Evolutionary conservation across 2,329 filamentous ascomycete genomes (phyloP).

Genomic region (Fusarium humuli): DNA sequence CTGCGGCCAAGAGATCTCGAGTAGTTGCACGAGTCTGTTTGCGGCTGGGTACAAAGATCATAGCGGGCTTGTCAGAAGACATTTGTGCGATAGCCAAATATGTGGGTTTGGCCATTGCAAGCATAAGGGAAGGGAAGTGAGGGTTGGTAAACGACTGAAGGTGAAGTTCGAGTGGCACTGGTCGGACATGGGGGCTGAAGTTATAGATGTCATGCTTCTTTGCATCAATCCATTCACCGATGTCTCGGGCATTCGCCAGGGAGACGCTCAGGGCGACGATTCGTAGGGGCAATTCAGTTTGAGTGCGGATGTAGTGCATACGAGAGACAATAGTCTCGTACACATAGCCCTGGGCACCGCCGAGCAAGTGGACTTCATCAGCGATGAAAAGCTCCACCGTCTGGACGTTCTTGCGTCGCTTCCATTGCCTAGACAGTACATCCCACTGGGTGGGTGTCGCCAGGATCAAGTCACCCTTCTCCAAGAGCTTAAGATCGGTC

Average conservation of each 20-base stretch:
- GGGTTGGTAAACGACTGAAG: conserved; percentile 96
- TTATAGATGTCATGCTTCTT: conserved; percentile 99
- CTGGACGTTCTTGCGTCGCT: conserved; percentile 94
- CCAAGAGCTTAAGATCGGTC: conserved; percentile 88
- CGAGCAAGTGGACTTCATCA: conserved; percentile 94
- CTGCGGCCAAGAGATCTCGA: conserved; percentile 87
- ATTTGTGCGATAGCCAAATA: conserved; percentile 90
- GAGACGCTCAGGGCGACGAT: conserved; percentile 93
- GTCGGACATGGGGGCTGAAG: conserved; percentile 92
- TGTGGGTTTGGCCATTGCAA: conserved; percentile 96
- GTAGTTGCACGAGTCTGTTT: conserved; percentile 93
- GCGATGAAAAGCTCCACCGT: conserved; percentile 91
- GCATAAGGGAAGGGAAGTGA: conserved; percentile 97
- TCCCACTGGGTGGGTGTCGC: conserved; percentile 97
- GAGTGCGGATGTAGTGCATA: conserved; percentile 94
- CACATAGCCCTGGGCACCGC: conserved; percentile 84
- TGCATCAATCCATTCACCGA: conserved; percentile 98
- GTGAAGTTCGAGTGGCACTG: conserved; percentile 90
- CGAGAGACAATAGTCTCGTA: conserved; percentile 98
- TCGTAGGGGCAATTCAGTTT: conserved; percentile 85
- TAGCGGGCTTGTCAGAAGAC: conserved; percentile 87
- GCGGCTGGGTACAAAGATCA: conserved; percentile 91
- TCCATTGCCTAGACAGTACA: conserved; percentile 94
- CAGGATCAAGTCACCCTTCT: conserved; percentile 87
- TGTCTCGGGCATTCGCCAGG: conserved; percentile 89